A percentile compares a stretch with the other conserved stretches of the same genome.
phyloP scores from a whole-genome alignment of 2,329 filamentous ascomycete species.

The Alternaria rosae region DNA sequence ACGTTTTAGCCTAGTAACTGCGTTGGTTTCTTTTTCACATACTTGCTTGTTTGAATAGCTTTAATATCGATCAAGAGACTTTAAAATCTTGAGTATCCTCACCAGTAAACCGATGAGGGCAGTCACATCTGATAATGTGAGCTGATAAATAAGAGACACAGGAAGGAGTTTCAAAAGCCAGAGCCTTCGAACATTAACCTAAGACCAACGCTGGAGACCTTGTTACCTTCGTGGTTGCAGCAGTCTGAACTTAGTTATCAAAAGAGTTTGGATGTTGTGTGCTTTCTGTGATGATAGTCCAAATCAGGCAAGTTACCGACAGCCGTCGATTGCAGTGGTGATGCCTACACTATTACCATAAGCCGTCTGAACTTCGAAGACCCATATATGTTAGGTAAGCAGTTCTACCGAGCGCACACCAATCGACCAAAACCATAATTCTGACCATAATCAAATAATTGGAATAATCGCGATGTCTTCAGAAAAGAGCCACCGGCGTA shows the following conservation, averaged over 20 bases:
- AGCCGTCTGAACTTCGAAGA: neutral
- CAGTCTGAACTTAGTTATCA: neutral
- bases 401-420: slow-evolving; percentile 15
- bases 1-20: neutral
- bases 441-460: slow-evolving; percentile 1
- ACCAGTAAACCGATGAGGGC: neutral
- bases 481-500: slow-evolving; percentile 21
- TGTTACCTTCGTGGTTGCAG: neutral
- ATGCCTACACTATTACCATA: neutral
- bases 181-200: no score
- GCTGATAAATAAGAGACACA: no score
- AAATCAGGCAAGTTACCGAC: neutral
- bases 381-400: slow-evolving; percentile 10
- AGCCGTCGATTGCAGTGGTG: neutral
- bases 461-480: slow-evolving; percentile 12
- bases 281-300: neutral
- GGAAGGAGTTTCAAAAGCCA: no score
- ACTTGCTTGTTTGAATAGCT: neutral
- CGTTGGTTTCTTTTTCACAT: neutral
- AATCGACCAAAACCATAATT: slow-evolving; percentile 5
- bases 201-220: no score
- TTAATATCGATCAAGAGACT: neutral
- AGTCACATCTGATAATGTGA: neutral
- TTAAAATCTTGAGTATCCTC: neutral
- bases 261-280: neutral